Base-by-base conservation (phyloP, 495 filamentous ascomycete species). In the Daldinia bambusicola region DNA sequence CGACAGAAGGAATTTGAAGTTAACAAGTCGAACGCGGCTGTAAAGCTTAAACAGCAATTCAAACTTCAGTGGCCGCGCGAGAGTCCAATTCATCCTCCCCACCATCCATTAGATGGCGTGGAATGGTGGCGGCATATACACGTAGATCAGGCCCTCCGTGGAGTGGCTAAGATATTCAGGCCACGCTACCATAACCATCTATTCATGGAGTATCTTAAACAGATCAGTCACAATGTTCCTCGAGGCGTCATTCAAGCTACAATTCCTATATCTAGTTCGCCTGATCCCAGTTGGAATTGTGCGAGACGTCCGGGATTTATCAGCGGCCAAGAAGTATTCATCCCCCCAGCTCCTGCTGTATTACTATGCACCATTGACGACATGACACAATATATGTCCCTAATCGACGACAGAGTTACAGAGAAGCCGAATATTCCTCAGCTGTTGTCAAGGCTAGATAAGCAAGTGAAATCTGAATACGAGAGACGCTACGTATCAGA, bases 161-260 rank as follows among this genome's bases (percentile, higher is more conserved):
- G 34, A 13, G 64, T 75, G 8, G 10, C 13, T 26, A 6, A 30
- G 0, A 64, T 53, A 40, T 85, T 83, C 57, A 69, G 75, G 48
- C 69, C 56, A 14, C 80, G 82, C 62, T 74, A 76, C 45, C 65
- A 76, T 7, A 85, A 85, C 63, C 30, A 18, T 20, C 26, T 63
- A n/a, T 40, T 77, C 22, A 3, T 14, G 41, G 0, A 38, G 1
- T 74, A 66, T 56, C 45, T 74, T 36, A 13, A 48, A n/a, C 5
- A 50, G 34, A 61, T 76, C 53, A 12, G 5, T 38, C 6, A 26
- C 0, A 37, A 3, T 1, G 26, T 75, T 5, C 34, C 70, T 51
- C 43, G 18, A 2, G 4, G 16, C 12, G 16, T 45, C 7, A 16
- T 14, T 13, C 22, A 38, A 58, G 18, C 57, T 16, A 3, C 6